These are phyloP conservation scores for Alternaria ventricosa DNA, from an alignment of 2,329 filamentous ascomycete genomes.

Conservation along the genomic window DNA sequence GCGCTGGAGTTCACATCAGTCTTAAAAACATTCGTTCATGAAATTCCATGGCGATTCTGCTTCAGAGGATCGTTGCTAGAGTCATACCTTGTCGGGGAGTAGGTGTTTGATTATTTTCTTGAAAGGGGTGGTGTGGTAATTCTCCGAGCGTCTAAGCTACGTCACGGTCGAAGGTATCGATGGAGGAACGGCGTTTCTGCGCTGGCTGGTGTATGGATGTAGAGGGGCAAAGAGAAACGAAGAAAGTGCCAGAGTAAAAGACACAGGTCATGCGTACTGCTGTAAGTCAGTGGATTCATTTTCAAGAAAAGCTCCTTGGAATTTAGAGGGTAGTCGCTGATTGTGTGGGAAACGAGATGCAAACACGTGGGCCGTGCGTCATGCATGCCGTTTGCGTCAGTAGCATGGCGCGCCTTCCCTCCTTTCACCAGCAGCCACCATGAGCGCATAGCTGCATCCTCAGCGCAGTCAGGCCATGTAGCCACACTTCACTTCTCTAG, in stretches of 20 bases:
- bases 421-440: slow-evolving; percentile 9
- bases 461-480: slow-evolving; percentile 25
- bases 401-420: slow-evolving; percentile 27
- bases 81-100: not conserved
- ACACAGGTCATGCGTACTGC: not conserved
- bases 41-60: not conserved
- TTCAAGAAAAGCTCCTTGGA: not conserved
- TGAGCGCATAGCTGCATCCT: slow-evolving; percentile 18
- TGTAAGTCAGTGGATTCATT: not conserved
- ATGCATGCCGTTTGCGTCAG: slow-evolving; percentile 27
- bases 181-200: not conserved
- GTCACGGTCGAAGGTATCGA: not conserved
- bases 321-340: not conserved
- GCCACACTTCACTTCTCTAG: slow-evolving; percentile 15
- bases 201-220: not conserved
- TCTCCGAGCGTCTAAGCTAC: not conserved
- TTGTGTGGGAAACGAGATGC: slow-evolving; percentile 2
- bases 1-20: not conserved
- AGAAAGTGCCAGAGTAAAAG: not conserved
- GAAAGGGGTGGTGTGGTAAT: not conserved
- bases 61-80: not conserved
- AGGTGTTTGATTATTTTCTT: not conserved
- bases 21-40: not conserved
- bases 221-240: not conserved
- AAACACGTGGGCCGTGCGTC: slow-evolving; percentile 25